Base-by-base conservation (phyloP, 768 basidiomycete genomes). In the Gelatoporia subvermispora region DNA sequence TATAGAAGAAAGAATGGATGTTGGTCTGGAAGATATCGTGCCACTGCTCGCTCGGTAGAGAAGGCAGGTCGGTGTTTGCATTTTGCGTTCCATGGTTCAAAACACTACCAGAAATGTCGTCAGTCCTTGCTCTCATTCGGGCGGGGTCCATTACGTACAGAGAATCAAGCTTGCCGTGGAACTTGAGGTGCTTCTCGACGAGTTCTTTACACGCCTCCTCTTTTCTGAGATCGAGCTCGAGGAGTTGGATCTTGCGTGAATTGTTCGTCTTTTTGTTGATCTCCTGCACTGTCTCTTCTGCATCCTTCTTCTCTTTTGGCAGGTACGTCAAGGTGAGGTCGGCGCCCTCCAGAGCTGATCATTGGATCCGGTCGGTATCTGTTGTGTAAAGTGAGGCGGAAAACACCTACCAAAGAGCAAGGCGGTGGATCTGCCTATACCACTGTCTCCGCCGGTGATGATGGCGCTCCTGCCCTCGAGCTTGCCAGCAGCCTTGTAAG, bases 401-500 rank as follows among this genome's bases (percentile, higher is more conserved):
- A 13, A 47, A n/a, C n/a, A n/a, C 63, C 20, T 37, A 65, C 68
- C 66, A 39, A 67, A 68, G 13, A 74, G 67, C 47, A 74, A 63
- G 2, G 75, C 75, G 10, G 68, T 64, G 20, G 69, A 62, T 17
- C 74, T 56, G 10, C 76, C 75, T 41, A 76, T 78, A 17, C 76
- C 75, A 16, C 71, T 73, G 56, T 78, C 77, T 20, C 68, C 74
- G 28, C 77, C 77, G 1, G 76, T 78, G 45, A 79, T 67, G 56
- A 80, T 60, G 1, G 72, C 69, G 47, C 67, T 72, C 61, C 73
- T 73, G 11, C 72, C 76, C 43, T 71, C 60, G 31, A 79, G 65
- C 65, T 77, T 76, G 38, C 68, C 72, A 0, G 71, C 64, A 15
- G 70, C 53, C 59, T 71, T 71, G 65, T 77, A 75, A 10, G 65